Evolutionary conservation across 2,329 filamentous ascomycete species (phyloP).

Genomic region (Tricladium varicosporioides): DNA sequence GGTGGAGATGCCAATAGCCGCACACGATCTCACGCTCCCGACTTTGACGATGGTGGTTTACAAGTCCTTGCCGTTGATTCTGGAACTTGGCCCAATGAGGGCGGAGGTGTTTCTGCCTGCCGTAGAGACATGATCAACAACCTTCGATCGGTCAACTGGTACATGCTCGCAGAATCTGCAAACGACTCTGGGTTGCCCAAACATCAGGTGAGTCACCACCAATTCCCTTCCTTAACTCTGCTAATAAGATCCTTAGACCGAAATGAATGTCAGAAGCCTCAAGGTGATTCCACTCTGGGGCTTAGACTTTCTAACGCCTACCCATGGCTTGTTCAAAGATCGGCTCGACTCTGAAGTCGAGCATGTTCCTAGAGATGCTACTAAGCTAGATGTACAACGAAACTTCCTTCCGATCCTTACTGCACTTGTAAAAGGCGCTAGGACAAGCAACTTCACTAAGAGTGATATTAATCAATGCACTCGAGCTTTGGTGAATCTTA

Average conservation of each 20-base stretch:
- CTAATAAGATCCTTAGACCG: conserved; percentile 36
- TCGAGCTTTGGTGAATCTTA: conserved; percentile 18
- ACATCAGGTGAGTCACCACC: conserved; percentile 4
- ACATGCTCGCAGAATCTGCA: conserved; percentile 11
- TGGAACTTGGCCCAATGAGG: conserved; percentile 33
- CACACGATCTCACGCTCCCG: conserved; percentile 38
- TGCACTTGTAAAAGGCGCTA: conserved; percentile 47
- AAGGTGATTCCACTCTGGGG: conserved; percentile 48
- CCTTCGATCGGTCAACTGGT: conserved; percentile 11
- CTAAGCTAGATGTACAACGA: conserved; percentile 45
- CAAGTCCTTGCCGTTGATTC: conserved; percentile 41
- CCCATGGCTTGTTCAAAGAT: conserved; percentile 46
- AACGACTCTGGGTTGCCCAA: conserved; percentile 11
- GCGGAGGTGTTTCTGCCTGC: conserved; percentile 42
- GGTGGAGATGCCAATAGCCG: conserved; percentile 38
- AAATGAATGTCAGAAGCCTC: conserved; percentile 45
- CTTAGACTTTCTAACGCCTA: conserved; percentile 45
- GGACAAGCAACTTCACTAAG: conserved; percentile 43
- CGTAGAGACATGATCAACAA: conserved; percentile 13
- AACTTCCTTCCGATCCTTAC: conserved; percentile 51
- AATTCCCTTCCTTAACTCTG: not conserved
- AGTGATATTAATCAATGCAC: conserved; percentile 42
- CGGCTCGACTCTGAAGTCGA: conserved; percentile 47
- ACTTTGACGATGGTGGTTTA: conserved; percentile 40
- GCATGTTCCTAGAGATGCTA: conserved; percentile 41